These are phyloP conservation scores for Eucalyptus leucophloia DNA, from an alignment of 345 rosid genomes.

Conservation along the genomic window DNA sequence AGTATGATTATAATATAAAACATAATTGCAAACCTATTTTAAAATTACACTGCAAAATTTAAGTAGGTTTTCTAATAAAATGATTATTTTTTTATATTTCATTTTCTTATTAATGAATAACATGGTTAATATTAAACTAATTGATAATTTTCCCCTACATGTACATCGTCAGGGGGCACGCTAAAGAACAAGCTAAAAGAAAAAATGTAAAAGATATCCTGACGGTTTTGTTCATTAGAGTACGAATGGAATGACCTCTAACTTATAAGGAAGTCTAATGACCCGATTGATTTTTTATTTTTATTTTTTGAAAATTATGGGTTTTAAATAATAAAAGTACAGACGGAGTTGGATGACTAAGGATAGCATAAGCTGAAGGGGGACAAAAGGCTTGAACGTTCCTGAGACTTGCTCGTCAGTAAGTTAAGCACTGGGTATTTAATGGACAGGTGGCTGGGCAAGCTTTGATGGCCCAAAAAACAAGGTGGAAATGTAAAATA, in stretches of 20 bases:
- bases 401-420: background rate
- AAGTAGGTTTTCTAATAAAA: background rate
- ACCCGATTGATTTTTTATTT: background rate
- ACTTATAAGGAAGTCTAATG: background rate
- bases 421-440: background rate
- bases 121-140: background rate
- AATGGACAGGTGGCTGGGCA: fast-evolving
- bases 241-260: background rate
- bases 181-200: background rate
- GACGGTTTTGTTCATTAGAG: background rate
- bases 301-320: background rate
- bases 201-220: fast-evolving
- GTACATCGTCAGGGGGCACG: fast-evolving
- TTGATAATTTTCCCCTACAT: background rate
- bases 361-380: background rate
- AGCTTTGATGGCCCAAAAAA: background rate
- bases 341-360: background rate
- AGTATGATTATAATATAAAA: background rate
- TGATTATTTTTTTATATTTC: background rate
- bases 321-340: background rate
- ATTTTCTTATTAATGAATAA: background rate
- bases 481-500: background rate
- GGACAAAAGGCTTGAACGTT: fast-evolving
- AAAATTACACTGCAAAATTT: background rate
- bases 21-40: background rate